Conservation (phyloP, 192 early-diverging fungal genomes). For the Linnemannia elongata region DNA sequence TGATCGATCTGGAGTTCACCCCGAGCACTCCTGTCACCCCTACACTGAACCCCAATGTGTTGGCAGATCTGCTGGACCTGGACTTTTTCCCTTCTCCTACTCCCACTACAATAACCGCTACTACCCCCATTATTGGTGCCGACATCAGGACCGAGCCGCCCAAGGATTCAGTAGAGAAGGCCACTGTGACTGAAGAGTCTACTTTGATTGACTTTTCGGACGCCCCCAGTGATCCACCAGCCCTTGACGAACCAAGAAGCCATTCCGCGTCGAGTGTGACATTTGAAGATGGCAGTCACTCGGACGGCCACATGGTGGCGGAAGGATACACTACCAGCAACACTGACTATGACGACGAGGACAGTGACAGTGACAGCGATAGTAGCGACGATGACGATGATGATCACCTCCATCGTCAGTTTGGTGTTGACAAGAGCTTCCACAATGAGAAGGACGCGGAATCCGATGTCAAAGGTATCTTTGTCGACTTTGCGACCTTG, state of each 20-base stretch:
- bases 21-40: background rate
- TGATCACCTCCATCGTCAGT: background rate
- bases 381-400: slow-evolving; percentile 6
- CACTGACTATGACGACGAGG: background rate
- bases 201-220: background rate
- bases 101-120: background rate
- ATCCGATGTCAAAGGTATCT: slow-evolving; percentile 3
- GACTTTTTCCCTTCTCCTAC: background rate
- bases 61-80: background rate
- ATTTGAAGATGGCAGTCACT: background rate
- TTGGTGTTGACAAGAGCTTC: background rate
- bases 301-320: background rate
- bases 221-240: background rate
- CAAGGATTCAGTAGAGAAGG: background rate
- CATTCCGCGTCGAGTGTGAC: background rate
- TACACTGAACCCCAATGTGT: background rate
- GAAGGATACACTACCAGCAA: background rate
- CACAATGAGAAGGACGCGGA: background rate
- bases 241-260: background rate
- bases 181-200: background rate
- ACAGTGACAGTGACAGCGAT: slow-evolving; percentile 7
- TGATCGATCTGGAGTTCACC: background rate
- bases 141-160: background rate
- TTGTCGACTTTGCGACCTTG: slow-evolving; percentile 6
- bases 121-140: background rate